phyloP scores from a whole-genome alignment of 176 grass and related monocot species.

The Paspalum notatum region DNA sequence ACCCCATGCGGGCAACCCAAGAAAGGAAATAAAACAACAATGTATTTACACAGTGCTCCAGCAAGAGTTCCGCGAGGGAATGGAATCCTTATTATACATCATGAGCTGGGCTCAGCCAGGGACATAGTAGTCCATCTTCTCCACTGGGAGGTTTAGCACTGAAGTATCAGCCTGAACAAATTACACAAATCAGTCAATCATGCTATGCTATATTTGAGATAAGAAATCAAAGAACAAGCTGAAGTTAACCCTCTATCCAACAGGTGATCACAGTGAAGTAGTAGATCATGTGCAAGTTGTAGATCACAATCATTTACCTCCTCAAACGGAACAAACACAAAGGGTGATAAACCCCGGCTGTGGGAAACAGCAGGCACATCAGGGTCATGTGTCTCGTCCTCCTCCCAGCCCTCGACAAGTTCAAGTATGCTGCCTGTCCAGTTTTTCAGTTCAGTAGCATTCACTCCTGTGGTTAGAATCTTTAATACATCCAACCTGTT shows the following conservation, averaged over 20 bases:
- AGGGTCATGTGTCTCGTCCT: conserved; percentile 90
- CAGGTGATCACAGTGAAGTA: background rate
- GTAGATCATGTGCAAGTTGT: background rate
- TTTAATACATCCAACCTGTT: conserved; percentile 88
- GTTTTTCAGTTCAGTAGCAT: conserved; percentile 75
- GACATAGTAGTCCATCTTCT: conserved; percentile 95
- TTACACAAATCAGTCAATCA: background rate
- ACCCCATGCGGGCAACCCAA: background rate
- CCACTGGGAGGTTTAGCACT: conserved; percentile 88
- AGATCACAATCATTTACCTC: conserved; percentile 54
- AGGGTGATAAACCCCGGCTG: conserved; percentile 77
- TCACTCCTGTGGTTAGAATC: conserved; percentile 86
- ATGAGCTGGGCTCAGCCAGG: conserved; percentile 57
- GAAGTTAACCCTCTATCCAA: background rate
- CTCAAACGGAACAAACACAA: conserved; percentile 93
- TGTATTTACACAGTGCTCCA: conserved; percentile 37
- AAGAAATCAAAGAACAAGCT: background rate
- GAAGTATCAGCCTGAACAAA: conserved; percentile 74
- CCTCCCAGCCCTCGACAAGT: conserved; percentile 81
- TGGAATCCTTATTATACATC: background rate
- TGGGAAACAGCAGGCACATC: conserved; percentile 90
- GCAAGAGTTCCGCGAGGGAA: background rate
- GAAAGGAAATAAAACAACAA: conserved; percentile 10
- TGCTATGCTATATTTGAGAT: background rate
- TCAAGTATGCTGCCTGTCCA: conserved; percentile 70